Evolutionary conservation across 106 monocot genomes (phyloP).

Genomic region (Amphibolis antarctica): DNA sequence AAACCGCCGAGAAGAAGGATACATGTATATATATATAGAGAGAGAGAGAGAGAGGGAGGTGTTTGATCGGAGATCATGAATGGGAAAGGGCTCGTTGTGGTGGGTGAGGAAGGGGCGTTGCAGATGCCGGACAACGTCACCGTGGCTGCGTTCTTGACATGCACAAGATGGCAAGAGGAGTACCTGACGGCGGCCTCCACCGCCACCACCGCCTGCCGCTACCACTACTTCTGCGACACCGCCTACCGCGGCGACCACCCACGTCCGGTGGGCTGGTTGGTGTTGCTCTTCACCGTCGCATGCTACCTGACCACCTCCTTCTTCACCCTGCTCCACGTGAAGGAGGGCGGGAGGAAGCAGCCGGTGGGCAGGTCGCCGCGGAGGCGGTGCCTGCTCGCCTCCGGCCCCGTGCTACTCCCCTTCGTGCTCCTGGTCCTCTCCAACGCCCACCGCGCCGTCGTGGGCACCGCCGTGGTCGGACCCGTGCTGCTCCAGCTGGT

Average conservation of each 20-base stretch:
- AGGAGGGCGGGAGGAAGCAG: neutral
- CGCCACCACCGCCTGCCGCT: conserved; percentile 34
- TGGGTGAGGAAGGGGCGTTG: neutral
- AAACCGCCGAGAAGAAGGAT: neutral
- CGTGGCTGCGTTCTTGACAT: conserved; percentile 43
- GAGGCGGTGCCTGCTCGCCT: conserved; percentile 47
- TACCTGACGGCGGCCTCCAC: conserved; percentile 28
- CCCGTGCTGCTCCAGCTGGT: conserved; percentile 54
- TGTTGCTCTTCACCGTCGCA: conserved; percentile 25
- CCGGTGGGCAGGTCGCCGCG: neutral
- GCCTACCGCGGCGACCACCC: conserved; percentile 39
- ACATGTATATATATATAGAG: no score
- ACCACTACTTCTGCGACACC: conserved; percentile 73
- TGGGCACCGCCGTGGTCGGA: conserved; percentile 40
- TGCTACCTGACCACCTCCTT: conserved; percentile 28
- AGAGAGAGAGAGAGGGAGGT: neutral
- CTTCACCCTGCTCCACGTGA: conserved; percentile 32
- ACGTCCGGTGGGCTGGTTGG: conserved; percentile 29
- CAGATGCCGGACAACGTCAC: neutral
- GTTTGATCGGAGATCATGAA: neutral
- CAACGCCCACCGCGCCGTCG: conserved; percentile 47
- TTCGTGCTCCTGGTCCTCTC: conserved; percentile 41
- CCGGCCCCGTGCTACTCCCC: conserved; percentile 59
- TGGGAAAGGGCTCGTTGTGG: neutral
- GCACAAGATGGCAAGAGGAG: conserved; percentile 82